Evolutionary conservation across 208 protist genomes (phyloP).

Genomic region (Acanthamoeba sp.): DNA sequence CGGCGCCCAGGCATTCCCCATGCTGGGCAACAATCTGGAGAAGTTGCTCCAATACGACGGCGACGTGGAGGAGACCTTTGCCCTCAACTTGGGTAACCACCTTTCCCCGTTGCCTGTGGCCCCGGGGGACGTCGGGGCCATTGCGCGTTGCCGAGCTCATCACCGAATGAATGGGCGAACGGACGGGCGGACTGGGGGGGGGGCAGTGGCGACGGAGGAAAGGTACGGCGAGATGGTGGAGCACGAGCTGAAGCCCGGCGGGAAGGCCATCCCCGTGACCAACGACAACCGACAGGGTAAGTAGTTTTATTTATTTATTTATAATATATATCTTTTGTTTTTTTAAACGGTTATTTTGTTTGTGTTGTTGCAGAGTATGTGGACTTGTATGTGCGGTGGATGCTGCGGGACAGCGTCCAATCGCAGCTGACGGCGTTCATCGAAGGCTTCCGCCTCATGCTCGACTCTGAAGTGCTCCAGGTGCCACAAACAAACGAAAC

Average conservation of each 20-base stretch:
- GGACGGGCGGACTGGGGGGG: too few relatives aligned
- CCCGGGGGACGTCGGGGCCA: too few relatives aligned
- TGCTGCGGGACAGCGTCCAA: conserved; percentile 1
- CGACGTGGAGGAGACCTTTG: conserved; percentile 89
- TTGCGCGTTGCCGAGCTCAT: too few relatives aligned
- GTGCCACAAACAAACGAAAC: neutral
- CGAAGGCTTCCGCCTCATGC: conserved; percentile 14
- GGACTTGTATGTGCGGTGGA: neutral
- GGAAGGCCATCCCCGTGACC: conserved; percentile 88
- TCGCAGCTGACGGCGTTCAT: neutral
- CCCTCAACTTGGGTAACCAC: conserved; percentile 80
- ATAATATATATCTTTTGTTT: too few relatives aligned
- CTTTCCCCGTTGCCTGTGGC: too few relatives aligned
- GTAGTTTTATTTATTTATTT: too few relatives aligned
- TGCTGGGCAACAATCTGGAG: conserved; percentile 71
- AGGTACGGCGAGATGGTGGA: conserved; percentile 80
- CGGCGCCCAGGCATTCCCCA: neutral
- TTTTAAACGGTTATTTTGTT: neutral
- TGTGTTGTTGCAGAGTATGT: conserved; percentile 54
- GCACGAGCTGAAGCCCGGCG: conserved; percentile 87
- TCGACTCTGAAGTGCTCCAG: conserved; percentile 28
- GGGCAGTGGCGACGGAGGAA: conserved; percentile 80
- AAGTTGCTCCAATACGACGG: conserved; percentile 81
- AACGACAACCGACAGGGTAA: conserved; percentile 87
- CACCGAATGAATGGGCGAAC: too few relatives aligned